Evolutionary conservation across 176 grass and related monocot species (phyloP).

Genomic region (Ananas comosus): DNA sequence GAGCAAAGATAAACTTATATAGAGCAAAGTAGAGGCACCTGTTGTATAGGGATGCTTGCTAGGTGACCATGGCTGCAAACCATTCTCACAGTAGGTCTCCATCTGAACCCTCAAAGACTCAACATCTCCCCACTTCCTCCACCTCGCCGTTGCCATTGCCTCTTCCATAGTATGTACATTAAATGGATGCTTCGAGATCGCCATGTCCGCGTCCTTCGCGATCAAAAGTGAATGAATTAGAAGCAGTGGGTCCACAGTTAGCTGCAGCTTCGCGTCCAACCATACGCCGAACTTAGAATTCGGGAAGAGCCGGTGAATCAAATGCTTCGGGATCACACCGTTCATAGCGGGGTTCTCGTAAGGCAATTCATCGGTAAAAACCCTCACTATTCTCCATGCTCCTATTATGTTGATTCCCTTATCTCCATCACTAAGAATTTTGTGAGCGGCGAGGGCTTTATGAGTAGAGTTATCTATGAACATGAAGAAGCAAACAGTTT

Average conservation of each 20-base stretch:
- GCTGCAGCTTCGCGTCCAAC: slow-evolving; percentile 91
- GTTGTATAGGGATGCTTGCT: slow-evolving; percentile 68
- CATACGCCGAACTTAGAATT: slow-evolving; percentile 73
- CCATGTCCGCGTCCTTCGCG: slow-evolving; percentile 35
- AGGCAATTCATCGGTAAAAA: slow-evolving; percentile 33
- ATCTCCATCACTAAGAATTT: slow-evolving; percentile 19
- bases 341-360: slow-evolving; percentile 84
- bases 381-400: slow-evolving; percentile 45
- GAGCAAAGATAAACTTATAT: not conserved
- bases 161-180: slow-evolving; percentile 89
- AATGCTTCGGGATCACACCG: slow-evolving; percentile 68
- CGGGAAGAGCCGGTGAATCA: slow-evolving; percentile 79
- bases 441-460: slow-evolving; percentile 27
- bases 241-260: slow-evolving; percentile 74
- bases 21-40: slow-evolving; percentile 25
- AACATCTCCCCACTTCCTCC: slow-evolving; percentile 63
- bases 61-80: slow-evolving; percentile 73
- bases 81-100: slow-evolving; percentile 72
- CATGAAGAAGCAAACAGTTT: slow-evolving; percentile 75
- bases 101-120: slow-evolving; percentile 69
- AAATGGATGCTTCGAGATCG: slow-evolving; percentile 64
- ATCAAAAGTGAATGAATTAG: slow-evolving; percentile 62
- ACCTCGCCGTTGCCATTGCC: slow-evolving; percentile 76
- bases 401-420: slow-evolving; percentile 24
- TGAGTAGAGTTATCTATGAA: slow-evolving; percentile 58